phyloP scores from a whole-genome alignment of 2,329 filamentous ascomycete genomes.

The Aschersonia sp. region DNA sequence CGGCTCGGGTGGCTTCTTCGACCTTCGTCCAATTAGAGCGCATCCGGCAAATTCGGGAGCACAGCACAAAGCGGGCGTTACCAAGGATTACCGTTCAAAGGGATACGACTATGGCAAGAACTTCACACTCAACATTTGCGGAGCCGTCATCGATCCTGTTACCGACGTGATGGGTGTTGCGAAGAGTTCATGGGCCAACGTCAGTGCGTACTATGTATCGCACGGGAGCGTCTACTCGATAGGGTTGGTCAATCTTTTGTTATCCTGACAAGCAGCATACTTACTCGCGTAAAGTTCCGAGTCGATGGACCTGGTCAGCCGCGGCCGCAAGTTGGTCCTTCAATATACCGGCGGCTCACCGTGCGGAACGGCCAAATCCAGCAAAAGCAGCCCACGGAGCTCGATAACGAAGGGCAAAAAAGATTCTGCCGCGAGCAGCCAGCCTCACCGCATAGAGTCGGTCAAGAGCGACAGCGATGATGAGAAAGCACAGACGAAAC shows the following conservation, averaged over 20 bases:
- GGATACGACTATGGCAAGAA: conserved; percentile 69
- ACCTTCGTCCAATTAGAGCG: conserved; percentile 40
- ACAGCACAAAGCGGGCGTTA: conserved; percentile 24
- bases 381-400: conserved; percentile 9
- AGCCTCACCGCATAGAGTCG: conserved; percentile 7
- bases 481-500: conserved; percentile 17
- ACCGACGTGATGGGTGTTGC: conserved; percentile 50
- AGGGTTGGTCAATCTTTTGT: conserved; percentile 36
- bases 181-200: conserved; percentile 48
- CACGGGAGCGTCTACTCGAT: conserved; percentile 57
- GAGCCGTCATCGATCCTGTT: conserved; percentile 53
- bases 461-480: conserved; percentile 17
- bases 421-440: background rate
- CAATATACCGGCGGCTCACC: conserved; percentile 68
- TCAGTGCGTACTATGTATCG: conserved; percentile 63
- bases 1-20: conserved; percentile 43
- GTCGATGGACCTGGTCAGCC: conserved; percentile 36
- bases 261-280: background rate
- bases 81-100: conserved; percentile 44
- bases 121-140: conserved; percentile 75
- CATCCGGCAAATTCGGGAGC: conserved; percentile 27
- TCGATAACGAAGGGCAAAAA: background rate
- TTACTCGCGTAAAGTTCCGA: conserved; percentile 20
- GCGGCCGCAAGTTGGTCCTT: conserved; percentile 61
- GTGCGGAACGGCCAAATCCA: conserved; percentile 35